These are phyloP conservation scores for Pseudogymnoascus sp. DNA, from an alignment of 2,329 filamentous ascomycete genomes.

Conservation along the genomic window DNA sequence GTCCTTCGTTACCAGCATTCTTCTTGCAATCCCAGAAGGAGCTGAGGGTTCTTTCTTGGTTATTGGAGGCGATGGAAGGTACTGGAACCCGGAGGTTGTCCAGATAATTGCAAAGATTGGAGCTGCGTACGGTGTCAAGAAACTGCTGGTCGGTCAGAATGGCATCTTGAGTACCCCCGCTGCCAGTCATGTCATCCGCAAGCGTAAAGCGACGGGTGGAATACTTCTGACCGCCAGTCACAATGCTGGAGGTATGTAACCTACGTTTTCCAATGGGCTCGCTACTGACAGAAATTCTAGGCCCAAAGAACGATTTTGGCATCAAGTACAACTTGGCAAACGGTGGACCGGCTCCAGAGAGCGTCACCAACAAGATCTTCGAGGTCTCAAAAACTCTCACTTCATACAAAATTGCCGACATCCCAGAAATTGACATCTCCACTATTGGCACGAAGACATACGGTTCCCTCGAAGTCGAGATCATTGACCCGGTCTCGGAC, in stretches of 20 bases:
- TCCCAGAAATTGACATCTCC: constrained; percentile 77
- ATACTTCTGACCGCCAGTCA: constrained; percentile 96
- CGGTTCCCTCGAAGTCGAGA: constrained; percentile 82
- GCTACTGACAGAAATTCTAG: constrained; percentile 36
- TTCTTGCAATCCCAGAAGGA: constrained; percentile 93
- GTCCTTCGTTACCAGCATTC: constrained; percentile 86
- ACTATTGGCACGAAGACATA: constrained; percentile 79
- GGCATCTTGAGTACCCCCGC: constrained; percentile 96
- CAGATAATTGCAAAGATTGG: constrained; percentile 97
- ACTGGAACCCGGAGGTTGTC: constrained; percentile 93
- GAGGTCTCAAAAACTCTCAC: constrained; percentile 82
- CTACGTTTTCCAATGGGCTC: constrained; percentile 3
- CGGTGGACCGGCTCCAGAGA: constrained; percentile 89
- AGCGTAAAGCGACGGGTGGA: constrained; percentile 89
- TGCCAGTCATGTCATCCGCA: constrained; percentile 90
- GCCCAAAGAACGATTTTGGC: constrained; percentile 89
- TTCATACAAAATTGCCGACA: constrained; percentile 84
- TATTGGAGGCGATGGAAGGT: constrained; percentile 94
- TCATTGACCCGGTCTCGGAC: constrained; percentile 87
- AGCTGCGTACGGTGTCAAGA: constrained; percentile 96
- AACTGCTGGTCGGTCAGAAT: constrained; percentile 90
- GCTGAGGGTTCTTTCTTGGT: constrained; percentile 76
- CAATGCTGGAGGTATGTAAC: constrained; percentile 76
- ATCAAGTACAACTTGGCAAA: constrained; percentile 99
- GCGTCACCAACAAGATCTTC: constrained; percentile 97